Conservation (phyloP, 768 basidiomycete genomes). For the Pholiota molesta region DNA sequence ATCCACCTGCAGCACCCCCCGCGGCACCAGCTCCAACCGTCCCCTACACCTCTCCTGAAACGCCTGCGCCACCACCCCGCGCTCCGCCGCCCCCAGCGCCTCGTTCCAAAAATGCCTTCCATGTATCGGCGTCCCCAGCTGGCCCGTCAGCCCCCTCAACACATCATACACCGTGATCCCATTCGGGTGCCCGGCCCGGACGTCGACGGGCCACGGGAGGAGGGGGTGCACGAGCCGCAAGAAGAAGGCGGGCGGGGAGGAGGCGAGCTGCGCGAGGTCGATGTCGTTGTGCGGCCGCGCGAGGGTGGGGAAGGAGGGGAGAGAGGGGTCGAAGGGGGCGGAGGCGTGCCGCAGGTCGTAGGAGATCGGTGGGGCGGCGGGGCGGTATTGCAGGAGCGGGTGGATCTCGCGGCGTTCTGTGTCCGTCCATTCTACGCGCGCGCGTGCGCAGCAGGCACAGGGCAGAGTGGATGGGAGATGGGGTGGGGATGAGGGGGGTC, state of each 20-base stretch:
- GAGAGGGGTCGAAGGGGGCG: constrained; percentile 26
- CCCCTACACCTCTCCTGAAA: constrained; percentile 42
- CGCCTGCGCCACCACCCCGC: constrained; percentile 44
- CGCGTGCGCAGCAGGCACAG: not conserved
- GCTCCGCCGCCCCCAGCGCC: constrained; percentile 49
- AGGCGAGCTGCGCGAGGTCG: constrained; percentile 59
- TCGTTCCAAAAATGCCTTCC: constrained; percentile 62
- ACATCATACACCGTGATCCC: constrained; percentile 67
- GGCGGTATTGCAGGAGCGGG: constrained; percentile 31
- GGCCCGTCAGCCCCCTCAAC: constrained; percentile 45
- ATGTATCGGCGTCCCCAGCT: constrained; percentile 48
- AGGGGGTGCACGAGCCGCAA: constrained; percentile 61
- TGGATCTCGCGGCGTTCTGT: constrained; percentile 31
- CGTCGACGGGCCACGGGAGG: constrained; percentile 72
- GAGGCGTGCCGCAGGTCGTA: constrained; percentile 51
- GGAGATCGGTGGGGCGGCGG: constrained; percentile 38
- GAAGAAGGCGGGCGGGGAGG: constrained; percentile 47
- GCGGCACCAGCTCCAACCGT: not conserved
- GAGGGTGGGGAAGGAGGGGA: constrained; percentile 48
- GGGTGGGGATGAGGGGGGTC: not conserved
- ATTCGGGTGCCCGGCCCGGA: constrained; percentile 43
- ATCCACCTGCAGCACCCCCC: constrained; percentile 61
- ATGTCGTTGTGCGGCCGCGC: constrained; percentile 42
- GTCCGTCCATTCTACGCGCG: constrained; percentile 29
- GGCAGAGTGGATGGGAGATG: too few species aligned